These are phyloP conservation scores for Populus nigra DNA, from an alignment of 345 rosid genomes.

Conservation along the genomic window DNA sequence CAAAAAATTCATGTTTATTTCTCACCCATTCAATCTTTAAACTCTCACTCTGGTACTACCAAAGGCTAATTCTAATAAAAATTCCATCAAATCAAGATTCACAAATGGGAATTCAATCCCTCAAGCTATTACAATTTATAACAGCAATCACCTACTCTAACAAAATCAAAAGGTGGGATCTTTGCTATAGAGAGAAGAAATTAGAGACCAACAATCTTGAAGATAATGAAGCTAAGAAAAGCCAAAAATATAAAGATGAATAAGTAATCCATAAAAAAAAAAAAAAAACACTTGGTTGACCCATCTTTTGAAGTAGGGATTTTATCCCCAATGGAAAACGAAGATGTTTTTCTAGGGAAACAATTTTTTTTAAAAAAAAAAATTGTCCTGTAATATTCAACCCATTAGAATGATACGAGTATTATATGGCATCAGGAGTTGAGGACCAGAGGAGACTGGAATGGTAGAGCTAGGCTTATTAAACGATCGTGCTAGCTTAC, in stretches of 20 bases:
- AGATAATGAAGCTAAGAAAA: conserved; percentile 58
- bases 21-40: not conserved
- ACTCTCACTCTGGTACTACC: not conserved
- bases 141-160: not conserved
- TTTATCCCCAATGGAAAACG: too few species aligned
- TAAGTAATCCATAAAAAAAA: conserved; percentile 68
- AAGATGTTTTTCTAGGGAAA: too few species aligned
- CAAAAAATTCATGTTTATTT: not conserved
- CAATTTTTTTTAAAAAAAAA: too few species aligned
- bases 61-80: not conserved
- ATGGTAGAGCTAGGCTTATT: too few species aligned
- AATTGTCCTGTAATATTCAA: too few species aligned
- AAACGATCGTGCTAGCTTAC: too few species aligned
- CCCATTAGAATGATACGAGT: too few species aligned
- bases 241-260: conserved; percentile 44
- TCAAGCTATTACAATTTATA: not conserved
- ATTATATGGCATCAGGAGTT: too few species aligned
- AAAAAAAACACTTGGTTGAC: conserved; percentile 39
- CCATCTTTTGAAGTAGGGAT: conserved; percentile 27
- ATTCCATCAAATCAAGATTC: not conserved
- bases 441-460: too few species aligned
- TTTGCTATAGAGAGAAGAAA: not conserved
- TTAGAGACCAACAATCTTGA: conserved; percentile 30
- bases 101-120: not conserved
- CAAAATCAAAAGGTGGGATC: not conserved